These are phyloP conservation scores for Dryas alaskensis DNA, from an alignment of 306 rosid genomes.

Conservation along the genomic window DNA sequence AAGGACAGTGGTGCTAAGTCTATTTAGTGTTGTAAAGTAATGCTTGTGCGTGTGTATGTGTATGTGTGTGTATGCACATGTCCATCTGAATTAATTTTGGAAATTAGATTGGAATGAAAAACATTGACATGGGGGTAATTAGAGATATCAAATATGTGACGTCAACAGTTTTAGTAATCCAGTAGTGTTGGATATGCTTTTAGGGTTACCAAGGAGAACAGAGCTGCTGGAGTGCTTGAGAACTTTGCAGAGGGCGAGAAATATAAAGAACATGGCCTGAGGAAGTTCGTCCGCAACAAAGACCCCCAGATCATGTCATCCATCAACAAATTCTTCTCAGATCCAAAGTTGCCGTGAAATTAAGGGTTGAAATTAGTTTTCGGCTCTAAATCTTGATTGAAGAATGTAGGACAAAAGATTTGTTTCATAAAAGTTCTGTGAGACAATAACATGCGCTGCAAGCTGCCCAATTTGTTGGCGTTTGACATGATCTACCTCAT, in stretches of 20 bases:
- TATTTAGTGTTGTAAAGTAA: too few species aligned
- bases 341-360: constrained; percentile 34
- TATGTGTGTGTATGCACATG: too few species aligned
- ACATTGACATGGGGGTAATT: too few species aligned
- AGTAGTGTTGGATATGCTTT: constrained; percentile 1
- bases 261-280: constrained; percentile 33
- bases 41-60: too few species aligned
- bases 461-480: too few species aligned
- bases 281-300: constrained; percentile 71
- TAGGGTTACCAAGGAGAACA: constrained; percentile 78
- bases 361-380: background rate
- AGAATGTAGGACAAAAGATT: background rate
- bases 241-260: constrained; percentile 58
- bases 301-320: constrained; percentile 77
- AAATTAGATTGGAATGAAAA: too few species aligned
- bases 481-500: too few species aligned
- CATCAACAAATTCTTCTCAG: constrained; percentile 84
- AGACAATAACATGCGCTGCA: too few species aligned
- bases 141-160: background rate
- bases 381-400: background rate
- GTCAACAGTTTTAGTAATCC: background rate
- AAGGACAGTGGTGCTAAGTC: too few species aligned
- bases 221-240: constrained; percentile 89
- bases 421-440: background rate
- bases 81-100: too few species aligned